phyloP scores from a whole-genome alignment of 169 alveolate species.

The Eimeria brunetti region DNA sequence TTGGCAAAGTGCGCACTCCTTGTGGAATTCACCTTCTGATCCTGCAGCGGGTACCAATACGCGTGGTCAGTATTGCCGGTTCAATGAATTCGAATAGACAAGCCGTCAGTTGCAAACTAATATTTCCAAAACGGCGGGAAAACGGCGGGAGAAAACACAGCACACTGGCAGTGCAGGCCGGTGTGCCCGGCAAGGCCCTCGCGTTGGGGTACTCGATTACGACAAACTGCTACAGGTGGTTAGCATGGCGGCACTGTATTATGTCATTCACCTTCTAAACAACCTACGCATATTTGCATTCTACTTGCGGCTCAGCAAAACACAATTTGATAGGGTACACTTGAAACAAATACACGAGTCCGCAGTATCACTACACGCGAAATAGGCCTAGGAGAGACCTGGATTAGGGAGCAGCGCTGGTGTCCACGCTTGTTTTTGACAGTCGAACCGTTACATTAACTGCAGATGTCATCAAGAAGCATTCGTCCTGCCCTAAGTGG shows the following conservation, averaged over 20 bases:
- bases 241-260: background rate
- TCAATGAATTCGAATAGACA: background rate
- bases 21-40: background rate
- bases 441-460: background rate
- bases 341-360: background rate
- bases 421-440: background rate
- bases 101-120: background rate
- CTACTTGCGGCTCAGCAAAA: background rate
- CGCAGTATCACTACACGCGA: background rate
- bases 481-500: background rate
- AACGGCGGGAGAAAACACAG: background rate
- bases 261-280: background rate
- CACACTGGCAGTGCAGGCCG: background rate
- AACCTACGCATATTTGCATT: background rate
- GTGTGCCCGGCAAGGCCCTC: background rate
- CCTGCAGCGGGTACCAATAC: background rate
- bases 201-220: background rate
- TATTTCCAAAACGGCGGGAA: background rate
- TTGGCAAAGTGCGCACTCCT: background rate
- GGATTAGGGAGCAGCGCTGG: background rate
- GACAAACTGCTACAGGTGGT: background rate
- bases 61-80: background rate
- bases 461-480: background rate
- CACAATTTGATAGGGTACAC: background rate
- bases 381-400: background rate